phyloP scores from a whole-genome alignment of 495 filamentous ascomycete species.

The Staphylotrichum longicolle region DNA sequence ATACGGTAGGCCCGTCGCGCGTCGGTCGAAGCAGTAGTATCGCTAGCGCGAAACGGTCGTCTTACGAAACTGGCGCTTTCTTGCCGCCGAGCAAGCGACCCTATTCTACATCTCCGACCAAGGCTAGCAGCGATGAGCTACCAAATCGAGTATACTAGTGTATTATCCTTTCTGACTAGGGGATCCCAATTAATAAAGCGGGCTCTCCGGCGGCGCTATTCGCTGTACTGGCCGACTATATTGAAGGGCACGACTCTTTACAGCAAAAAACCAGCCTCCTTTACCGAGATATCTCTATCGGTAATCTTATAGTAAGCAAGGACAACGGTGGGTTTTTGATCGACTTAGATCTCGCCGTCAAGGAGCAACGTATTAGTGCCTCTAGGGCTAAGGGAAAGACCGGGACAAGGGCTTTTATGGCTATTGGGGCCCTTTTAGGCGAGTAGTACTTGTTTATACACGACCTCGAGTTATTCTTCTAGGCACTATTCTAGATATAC shows the following conservation, averaged over 20 bases:
- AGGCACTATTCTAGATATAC: too few species aligned
- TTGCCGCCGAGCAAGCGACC: slow-evolving; percentile 40
- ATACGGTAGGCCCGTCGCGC: background rate
- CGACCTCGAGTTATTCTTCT: background rate
- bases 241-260: slow-evolving; percentile 23
- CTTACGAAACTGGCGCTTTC: slow-evolving; percentile 31
- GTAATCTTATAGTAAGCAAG: slow-evolving; percentile 26
- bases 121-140: slow-evolving; percentile 4
- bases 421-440: background rate
- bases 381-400: background rate
- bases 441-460: slow-evolving; percentile 1
- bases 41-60: slow-evolving; percentile 35
- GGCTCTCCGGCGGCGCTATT: slow-evolving; percentile 33
- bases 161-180: background rate
- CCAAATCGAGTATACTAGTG: slow-evolving; percentile 16
- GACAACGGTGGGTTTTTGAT: background rate
- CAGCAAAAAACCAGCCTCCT: slow-evolving; percentile 23
- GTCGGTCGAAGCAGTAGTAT: slow-evolving; percentile 13
- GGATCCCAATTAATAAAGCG: slow-evolving; percentile 14
- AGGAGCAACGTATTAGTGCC: background rate
- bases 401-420: background rate
- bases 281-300: slow-evolving; percentile 38
- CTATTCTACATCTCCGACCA: slow-evolving; percentile 35
- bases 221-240: slow-evolving; percentile 38
- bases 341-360: background rate